Base-by-base conservation (phyloP, 2,329 filamentous ascomycete species). In the Scolecobasidium constrictum region DNA sequence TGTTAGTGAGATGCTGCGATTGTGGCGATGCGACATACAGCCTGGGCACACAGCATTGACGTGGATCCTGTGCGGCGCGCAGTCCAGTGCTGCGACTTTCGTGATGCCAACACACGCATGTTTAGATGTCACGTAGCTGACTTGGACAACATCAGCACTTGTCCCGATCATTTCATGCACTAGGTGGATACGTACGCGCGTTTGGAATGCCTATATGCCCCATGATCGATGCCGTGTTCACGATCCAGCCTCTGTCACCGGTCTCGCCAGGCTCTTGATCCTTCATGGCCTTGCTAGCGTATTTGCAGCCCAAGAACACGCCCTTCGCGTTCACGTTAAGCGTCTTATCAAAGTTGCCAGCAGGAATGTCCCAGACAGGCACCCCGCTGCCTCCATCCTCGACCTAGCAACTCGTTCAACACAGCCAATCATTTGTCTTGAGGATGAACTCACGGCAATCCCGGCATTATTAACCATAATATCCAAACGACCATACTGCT, bases 11-110 rank as follows among this genome's bases (percentile, higher is more conserved):
- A n/a, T n/a, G n/a, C n/a, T n/a, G n/a, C n/a, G n/a, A n/a, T n/a
- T 12, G 9, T 9, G 17, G 9, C 9, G 9, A 33, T 42, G 5
- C 54, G 50, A 35, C 63, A 59, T 53, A 57, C 53, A 75, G 4
- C 72, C 73, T 4, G 73, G 72, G 42, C 70, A 73, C 4, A 76
- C 60, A 0, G 69, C 69, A 49, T 75, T 75, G 23, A 66, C 63
- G 46, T 75, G 71, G 19, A 76, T 71, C 1, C 62, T 56, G 9
- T 67, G 52, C 1, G 53, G 52, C 0, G 66, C 71, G 47, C 71
- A 73, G 33, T 76, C 72, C 26, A 69, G 46, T 0, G 71, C 71
- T 0, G 71, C 59, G 6, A 64, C 56, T 23, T 64, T 61, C 0
- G 71, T 76, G 3, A 75, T 47, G n/a, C 66, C 68, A 3, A 33